These are phyloP conservation scores for Chionographis japonica DNA, from an alignment of 106 monocot genomes.

Conservation along the genomic window DNA sequence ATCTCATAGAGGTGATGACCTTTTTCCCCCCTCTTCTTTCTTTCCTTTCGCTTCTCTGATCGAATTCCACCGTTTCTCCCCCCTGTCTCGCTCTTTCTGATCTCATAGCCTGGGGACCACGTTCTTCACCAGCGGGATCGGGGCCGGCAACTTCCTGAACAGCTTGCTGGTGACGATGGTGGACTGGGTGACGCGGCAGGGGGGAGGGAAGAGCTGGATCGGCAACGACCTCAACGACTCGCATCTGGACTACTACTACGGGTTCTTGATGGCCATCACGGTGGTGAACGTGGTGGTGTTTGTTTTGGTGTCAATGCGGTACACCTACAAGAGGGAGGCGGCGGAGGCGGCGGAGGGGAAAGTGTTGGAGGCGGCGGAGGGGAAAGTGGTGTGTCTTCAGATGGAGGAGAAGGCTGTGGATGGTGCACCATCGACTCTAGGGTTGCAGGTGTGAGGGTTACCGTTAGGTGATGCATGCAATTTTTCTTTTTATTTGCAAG, in stretches of 20 bases:
- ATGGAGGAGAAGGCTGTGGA: slow-evolving; percentile 19
- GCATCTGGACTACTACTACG: slow-evolving; percentile 69
- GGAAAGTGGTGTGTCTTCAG: slow-evolving; percentile 2
- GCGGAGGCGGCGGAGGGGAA: slow-evolving; percentile 4
- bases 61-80: no score
- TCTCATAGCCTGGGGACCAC: slow-evolving; percentile 75
- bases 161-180: slow-evolving; percentile 58
- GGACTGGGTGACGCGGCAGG: slow-evolving; percentile 25
- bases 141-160: slow-evolving; percentile 61
- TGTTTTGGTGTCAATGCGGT: slow-evolving; percentile 40
- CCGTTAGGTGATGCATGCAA: no score
- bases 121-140: slow-evolving; percentile 63
- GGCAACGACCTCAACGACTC: slow-evolving; percentile 64
- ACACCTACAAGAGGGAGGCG: slow-evolving; percentile 58
- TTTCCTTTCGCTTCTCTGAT: no score
- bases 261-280: slow-evolving; percentile 40
- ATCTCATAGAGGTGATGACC: no score
- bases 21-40: no score
- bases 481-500: no score
- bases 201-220: slow-evolving; percentile 64
- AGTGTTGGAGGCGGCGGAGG: not conserved
- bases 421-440: not conserved
- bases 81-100: no score
- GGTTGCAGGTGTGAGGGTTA: not conserved
- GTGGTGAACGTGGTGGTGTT: slow-evolving; percentile 37